Percentiles rank a stretch among this genome's conserved stretches.
Conservation (phyloP, 2,329 filamentous ascomycete species). For the Ceratocystis huliohia region DNA sequence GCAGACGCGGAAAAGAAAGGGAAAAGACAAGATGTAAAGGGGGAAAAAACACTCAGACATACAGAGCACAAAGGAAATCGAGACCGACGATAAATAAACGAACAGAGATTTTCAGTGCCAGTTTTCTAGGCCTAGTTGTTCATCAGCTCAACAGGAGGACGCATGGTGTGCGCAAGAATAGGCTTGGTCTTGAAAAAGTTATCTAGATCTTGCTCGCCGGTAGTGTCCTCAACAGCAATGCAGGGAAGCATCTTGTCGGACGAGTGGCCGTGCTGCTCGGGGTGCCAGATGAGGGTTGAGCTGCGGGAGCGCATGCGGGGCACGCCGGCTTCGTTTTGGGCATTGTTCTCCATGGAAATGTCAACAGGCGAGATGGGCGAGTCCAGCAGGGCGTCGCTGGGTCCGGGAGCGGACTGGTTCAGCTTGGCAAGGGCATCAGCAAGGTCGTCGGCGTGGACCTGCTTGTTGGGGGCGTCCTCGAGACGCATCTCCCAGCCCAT, state of each 20-base stretch:
- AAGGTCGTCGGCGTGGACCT: constrained; percentile 56
- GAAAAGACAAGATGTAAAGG: background rate
- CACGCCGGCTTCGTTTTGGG: constrained; percentile 23
- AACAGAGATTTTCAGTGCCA: background rate
- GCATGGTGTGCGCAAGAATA: constrained; percentile 40
- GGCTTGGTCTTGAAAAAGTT: constrained; percentile 30
- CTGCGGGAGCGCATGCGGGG: constrained; percentile 41
- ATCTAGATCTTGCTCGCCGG: constrained; percentile 37
- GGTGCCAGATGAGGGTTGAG: constrained; percentile 54
- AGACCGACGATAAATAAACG: constrained; percentile 12
- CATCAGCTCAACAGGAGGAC: constrained; percentile 56
- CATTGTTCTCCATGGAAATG: constrained; percentile 21
- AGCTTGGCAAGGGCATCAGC: constrained; percentile 53
- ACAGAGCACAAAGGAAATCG: background rate
- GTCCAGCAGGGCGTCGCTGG: constrained; percentile 23
- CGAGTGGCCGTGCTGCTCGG: constrained; percentile 41
- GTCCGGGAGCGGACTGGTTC: constrained; percentile 33
- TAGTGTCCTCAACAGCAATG: constrained; percentile 56
- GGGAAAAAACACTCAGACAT: constrained; percentile 1
- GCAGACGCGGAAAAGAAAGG: background rate
- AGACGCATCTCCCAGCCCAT: constrained; percentile 56
- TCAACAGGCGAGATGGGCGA: constrained; percentile 34
- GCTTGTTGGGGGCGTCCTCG: constrained; percentile 58
- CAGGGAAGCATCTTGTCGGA: constrained; percentile 42
- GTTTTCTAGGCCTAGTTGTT: constrained; percentile 27